These are phyloP conservation scores for Gremmenia infestans DNA, from an alignment of 2,329 filamentous ascomycete species.

Conservation along the genomic window DNA sequence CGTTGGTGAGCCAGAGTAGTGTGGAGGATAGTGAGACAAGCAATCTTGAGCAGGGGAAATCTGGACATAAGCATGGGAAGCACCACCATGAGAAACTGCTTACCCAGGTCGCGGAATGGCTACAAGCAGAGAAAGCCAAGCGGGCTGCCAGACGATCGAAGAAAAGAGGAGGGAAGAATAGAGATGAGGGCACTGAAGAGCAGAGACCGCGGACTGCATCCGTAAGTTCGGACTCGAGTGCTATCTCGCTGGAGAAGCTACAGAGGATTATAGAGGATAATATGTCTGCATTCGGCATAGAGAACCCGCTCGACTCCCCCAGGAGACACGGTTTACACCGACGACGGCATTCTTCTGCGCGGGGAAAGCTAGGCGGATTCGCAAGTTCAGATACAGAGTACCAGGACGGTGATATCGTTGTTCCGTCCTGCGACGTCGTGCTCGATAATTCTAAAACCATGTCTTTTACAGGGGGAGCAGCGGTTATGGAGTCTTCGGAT, in stretches of 20 bases:
- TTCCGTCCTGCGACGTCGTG: constrained; percentile 77
- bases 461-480: constrained; percentile 59
- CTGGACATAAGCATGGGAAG: constrained; percentile 23
- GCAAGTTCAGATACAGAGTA: constrained; percentile 83
- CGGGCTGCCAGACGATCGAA: constrained; percentile 51
- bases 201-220: constrained; percentile 44
- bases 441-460: constrained; percentile 90
- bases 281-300: constrained; percentile 38
- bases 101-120: constrained; percentile 75
- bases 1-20: constrained; percentile 21
- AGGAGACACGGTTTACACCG: constrained; percentile 2
- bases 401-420: constrained; percentile 72
- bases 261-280: constrained; percentile 74
- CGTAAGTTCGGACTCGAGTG: constrained; percentile 60
- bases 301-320: constrained; percentile 25
- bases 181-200: constrained; percentile 11
- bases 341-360: constrained; percentile 16
- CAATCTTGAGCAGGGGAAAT: constrained; percentile 14
- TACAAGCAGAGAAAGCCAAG: constrained; percentile 72
- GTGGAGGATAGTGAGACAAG: constrained; percentile 23
- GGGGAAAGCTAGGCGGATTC: constrained; percentile 29
- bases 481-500: constrained; percentile 29
- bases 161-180: constrained; percentile 29
- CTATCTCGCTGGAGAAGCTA: constrained; percentile 71
- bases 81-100: constrained; percentile 50